A percentile compares a stretch with the other conserved stretches of the same genome.
Conservation (phyloP, 768 basidiomycete species). For the Hebeloma cylindrosporum region DNA sequence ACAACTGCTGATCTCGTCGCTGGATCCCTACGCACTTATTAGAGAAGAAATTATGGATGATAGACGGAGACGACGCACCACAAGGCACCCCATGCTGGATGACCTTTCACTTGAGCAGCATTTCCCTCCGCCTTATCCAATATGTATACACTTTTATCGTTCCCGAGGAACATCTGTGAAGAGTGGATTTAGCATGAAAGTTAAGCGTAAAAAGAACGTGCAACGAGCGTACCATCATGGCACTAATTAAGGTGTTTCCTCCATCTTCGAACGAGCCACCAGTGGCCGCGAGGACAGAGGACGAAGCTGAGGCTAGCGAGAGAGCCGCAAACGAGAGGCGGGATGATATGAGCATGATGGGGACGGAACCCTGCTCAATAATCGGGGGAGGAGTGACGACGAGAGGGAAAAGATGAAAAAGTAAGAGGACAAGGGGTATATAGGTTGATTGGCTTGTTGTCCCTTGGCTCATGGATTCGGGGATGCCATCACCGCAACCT, state of each 20-base stretch:
- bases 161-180: constrained; percentile 75
- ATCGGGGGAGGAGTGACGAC: neutral
- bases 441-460: too few species aligned
- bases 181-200: neutral
- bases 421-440: neutral
- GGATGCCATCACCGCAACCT: too few species aligned
- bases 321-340: constrained; percentile 43
- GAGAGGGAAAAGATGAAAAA: constrained; percentile 9
- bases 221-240: constrained; percentile 44
- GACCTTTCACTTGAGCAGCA: constrained; percentile 58
- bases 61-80: constrained; percentile 41
- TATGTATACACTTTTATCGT: constrained; percentile 78
- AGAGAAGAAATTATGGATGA: neutral
- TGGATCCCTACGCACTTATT: constrained; percentile 51
- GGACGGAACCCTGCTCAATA: neutral
- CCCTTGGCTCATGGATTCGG: too few species aligned
- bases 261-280: constrained; percentile 46
- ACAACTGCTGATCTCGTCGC: constrained; percentile 51
- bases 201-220: constrained; percentile 1
- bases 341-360: constrained; percentile 17
- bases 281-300: constrained; percentile 33
- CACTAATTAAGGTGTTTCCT: constrained; percentile 47
- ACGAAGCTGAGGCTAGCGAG: constrained; percentile 39
- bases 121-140: constrained; percentile 89
- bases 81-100: constrained; percentile 72